phyloP scores from a whole-genome alignment of 2,329 filamentous ascomycete genomes.

The Calonectria hawksworthii region DNA sequence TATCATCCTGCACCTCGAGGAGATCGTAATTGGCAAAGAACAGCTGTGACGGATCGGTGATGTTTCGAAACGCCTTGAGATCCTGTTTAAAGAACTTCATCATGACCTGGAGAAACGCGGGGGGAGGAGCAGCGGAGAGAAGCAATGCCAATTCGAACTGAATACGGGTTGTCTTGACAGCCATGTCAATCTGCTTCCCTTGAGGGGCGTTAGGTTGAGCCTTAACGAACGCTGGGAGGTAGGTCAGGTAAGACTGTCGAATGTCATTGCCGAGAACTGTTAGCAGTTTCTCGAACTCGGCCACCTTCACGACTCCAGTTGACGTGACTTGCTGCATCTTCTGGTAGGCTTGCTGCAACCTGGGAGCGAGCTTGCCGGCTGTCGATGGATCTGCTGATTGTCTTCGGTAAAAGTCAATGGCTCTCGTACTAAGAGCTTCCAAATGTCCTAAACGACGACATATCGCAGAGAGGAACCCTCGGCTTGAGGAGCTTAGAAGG shows the following conservation, averaged over 20 bases:
- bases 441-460: conserved; percentile 75
- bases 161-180: conserved; percentile 61
- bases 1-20: conserved; percentile 75
- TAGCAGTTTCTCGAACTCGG: conserved; percentile 75
- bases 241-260: conserved; percentile 63
- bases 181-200: conserved; percentile 58
- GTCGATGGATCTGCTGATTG: conserved; percentile 58
- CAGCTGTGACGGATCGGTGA: conserved; percentile 75
- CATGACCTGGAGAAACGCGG: conserved; percentile 68
- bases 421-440: conserved; percentile 62
- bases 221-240: conserved; percentile 59
- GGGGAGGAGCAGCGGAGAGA: conserved; percentile 61
- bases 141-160: conserved; percentile 68
- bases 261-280: conserved; percentile 63
- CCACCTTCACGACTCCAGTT: conserved; percentile 68
- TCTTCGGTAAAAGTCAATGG: conserved; percentile 65
- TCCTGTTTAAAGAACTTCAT: conserved; percentile 74
- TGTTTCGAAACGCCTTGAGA: conserved; percentile 69
- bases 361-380: conserved; percentile 56
- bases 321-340: conserved; percentile 66
- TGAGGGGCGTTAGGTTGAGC: conserved; percentile 62
- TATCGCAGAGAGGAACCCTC: conserved; percentile 78
- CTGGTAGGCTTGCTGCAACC: conserved; percentile 70
- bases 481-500: conserved; percentile 80
- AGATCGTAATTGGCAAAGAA: conserved; percentile 81